Evolutionary conservation across 2,329 filamentous ascomycete species (phyloP).

Genomic region (Alternaria atra): DNA sequence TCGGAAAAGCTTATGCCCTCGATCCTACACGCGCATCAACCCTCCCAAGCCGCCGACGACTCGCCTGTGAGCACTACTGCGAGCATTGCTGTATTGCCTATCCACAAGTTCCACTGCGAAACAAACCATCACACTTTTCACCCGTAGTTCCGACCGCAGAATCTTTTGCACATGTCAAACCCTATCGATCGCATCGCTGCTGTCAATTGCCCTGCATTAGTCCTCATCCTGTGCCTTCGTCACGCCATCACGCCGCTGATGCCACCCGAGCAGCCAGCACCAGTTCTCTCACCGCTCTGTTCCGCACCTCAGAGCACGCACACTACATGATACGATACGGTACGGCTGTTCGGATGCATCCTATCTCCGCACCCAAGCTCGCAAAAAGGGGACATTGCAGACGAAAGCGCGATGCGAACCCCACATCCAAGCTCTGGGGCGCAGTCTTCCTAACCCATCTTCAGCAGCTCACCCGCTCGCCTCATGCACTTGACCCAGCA

Average conservation of each 20-base stretch:
- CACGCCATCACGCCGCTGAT: conserved; percentile 21
- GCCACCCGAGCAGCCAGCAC: conserved; percentile 8
- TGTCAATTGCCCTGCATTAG: conserved; percentile 20
- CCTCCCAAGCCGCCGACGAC: conserved; percentile 3
- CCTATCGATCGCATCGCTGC: conserved; percentile 2
- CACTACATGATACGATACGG: conserved; percentile 2
- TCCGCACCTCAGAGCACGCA: conserved; percentile 1
- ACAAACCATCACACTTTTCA: conserved; percentile 7
- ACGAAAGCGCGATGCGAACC: conserved; percentile 11
- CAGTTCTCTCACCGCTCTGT: conserved; percentile 18
- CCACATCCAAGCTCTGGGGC: conserved; percentile 22
- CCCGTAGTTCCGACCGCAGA: conserved; percentile 3
- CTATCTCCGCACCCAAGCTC: conserved; percentile 9
- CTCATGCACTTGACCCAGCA: background rate
- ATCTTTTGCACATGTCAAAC: conserved; percentile 11
- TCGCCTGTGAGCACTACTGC: conserved; percentile 11
- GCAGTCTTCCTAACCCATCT: conserved; percentile 11
- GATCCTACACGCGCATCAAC: conserved; percentile 8
- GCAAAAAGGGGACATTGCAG: conserved; percentile 10
- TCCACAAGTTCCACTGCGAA: conserved; percentile 13
- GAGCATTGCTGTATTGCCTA: conserved; percentile 5
- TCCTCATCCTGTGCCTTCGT: conserved; percentile 8
- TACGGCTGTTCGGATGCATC: conserved; percentile 6
- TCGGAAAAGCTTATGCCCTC: conserved; percentile 15
- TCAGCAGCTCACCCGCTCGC: conserved; percentile 11